Conservation (phyloP, 2,329 filamentous ascomycete genomes). For the Epichloe gansuensis region DNA sequence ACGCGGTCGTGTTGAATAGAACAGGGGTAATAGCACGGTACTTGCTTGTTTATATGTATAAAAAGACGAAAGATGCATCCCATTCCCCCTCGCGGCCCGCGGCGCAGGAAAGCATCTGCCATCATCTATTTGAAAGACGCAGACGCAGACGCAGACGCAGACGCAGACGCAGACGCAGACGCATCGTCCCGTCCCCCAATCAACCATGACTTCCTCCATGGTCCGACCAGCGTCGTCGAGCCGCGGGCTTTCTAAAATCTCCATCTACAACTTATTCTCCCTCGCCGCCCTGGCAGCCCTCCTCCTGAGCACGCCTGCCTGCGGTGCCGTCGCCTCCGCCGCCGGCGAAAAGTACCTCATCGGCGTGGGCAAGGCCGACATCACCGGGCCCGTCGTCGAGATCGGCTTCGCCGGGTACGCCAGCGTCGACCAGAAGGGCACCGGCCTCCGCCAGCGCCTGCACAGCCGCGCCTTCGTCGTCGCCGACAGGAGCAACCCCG, state of each 20-base stretch:
- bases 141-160: neutral
- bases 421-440: conserved; percentile 67
- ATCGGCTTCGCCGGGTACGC: conserved; percentile 90
- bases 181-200: neutral
- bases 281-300: neutral
- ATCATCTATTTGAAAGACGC: neutral
- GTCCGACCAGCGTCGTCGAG: neutral
- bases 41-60: no score
- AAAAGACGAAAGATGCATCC: no score
- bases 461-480: conserved; percentile 87
- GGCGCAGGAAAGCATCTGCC: no score
- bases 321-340: neutral
- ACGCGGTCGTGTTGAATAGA: no score
- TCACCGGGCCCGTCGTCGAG: conserved; percentile 69
- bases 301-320: conserved; percentile 1
- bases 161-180: neutral
- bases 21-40: no score
- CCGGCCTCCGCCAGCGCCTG: conserved; percentile 73
- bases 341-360: conserved; percentile 31
- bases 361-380: conserved; percentile 45
- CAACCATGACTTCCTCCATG: neutral
- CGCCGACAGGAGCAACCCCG: conserved; percentile 49
- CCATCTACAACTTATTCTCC: conserved; percentile 6
- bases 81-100: no score
- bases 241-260: neutral